Evolutionary conservation across 345 rosid genomes (phyloP), one percentile per base, ranked within the genome.

Genomic region (Aurinia saxatilis): DNA sequence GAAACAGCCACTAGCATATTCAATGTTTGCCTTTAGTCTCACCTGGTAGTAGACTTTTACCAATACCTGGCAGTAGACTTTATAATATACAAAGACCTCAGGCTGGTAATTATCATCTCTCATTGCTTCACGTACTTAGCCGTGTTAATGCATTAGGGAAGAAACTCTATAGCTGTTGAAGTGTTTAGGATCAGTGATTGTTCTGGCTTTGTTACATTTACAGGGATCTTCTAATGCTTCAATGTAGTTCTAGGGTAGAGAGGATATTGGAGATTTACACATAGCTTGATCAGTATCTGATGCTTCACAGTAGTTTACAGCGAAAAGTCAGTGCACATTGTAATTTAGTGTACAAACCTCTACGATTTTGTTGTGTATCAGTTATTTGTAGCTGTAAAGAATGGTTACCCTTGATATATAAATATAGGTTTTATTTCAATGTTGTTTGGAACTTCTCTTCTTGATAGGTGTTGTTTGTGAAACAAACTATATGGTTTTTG

Each of bases 31-130:
- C 57, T 12, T 40, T 2, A 57, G 56, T 76, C 73, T 71, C 64
- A 71, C 81, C 82, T 51, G 66, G 78, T 33, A 58, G 73, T 60
- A 62, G 47, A 77, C 48, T 57, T 60, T 72, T 72, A 56, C 63
- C 40, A 33, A 66, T 38, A 50, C 44, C 57, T n/a, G 78, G 72
- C 57, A n/a, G n/a, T n/a, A n/a, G n/a, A n/a, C n/a, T n/a, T n/a
- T n/a, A n/a, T n/a, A 31, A 45, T 37, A 14, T 72, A 19, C 74
- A 67, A 67, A 60, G 64, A 45, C 67, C 65, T 80, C 81, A 62
- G 67, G 38, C 77, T 21, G 87, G 89, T 83, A 74, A 63, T 38
- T 54, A 30, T 16, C 5, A 25, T 8, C 33, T 47, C 6, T 23
- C 38, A 51, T 31, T 10, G 47, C 29, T 58, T 41, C 9, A 56